Percentiles rank a stretch among this genome's conserved stretches.
Conservation (phyloP, 2,329 filamentous ascomycete species). For the Fusarium sp. region DNA sequence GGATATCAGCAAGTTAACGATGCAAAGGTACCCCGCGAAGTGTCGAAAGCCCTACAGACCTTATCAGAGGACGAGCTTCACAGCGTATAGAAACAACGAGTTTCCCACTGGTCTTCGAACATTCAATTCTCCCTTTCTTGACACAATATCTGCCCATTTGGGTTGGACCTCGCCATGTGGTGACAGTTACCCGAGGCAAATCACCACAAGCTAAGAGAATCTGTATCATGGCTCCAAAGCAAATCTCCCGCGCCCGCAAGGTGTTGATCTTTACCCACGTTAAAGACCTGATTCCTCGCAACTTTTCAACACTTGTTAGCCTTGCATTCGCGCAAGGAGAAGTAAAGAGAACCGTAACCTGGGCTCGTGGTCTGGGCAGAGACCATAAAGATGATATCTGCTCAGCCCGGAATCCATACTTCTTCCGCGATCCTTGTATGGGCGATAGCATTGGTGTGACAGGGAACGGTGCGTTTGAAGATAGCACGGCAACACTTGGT, state of each 20-base stretch:
- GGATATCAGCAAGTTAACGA: constrained; percentile 10
- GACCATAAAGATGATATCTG: constrained; percentile 57
- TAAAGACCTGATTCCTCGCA: constrained; percentile 55
- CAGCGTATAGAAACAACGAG: constrained; percentile 50
- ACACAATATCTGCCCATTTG: constrained; percentile 56
- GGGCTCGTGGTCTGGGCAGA: constrained; percentile 55
- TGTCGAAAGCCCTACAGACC: constrained; percentile 50
- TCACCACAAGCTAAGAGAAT: constrained; percentile 52
- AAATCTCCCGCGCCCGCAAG: constrained; percentile 52
- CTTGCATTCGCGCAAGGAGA: constrained; percentile 56
- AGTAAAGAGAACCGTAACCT: constrained; percentile 52
- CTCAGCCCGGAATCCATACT: constrained; percentile 56
- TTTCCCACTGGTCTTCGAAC: constrained; percentile 58
- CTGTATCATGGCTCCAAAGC: constrained; percentile 55
- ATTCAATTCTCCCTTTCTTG: constrained; percentile 58
- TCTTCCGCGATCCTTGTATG: constrained; percentile 57
- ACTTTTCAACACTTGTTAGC: constrained; percentile 46
- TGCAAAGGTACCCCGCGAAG: constrained; percentile 44
- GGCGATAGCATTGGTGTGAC: constrained; percentile 58
- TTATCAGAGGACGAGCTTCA: constrained; percentile 44
- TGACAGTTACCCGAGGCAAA: constrained; percentile 54
- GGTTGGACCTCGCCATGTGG: constrained; percentile 55
- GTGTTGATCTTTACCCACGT: constrained; percentile 56
- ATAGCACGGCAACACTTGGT: constrained; percentile 57
- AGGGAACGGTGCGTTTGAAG: constrained; percentile 47